Evolutionary conservation across 2,329 filamentous ascomycete genomes (phyloP), one percentile per base, ranked within the genome.

Genomic region (Xylaria sp.): DNA sequence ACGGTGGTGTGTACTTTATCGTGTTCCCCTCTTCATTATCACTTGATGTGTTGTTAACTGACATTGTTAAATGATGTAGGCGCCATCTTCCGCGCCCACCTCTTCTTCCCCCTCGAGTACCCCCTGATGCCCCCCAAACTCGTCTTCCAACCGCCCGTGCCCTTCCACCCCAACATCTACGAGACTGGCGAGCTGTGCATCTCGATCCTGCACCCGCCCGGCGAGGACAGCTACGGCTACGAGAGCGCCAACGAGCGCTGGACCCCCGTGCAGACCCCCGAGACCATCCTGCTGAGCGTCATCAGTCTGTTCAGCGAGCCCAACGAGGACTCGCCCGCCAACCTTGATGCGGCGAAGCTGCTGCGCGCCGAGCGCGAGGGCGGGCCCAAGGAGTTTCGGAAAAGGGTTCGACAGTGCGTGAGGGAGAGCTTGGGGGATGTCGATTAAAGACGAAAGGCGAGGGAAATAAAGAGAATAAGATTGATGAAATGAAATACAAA

Each of bases 161-260:
- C 89, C 2, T 98, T 96, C 86, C 95, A 98, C 82, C 95, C 95
- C 0, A 98, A 98, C 80, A 92, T 99, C 79, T 98, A 98, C 83
- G 84, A 89, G 8, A 90, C 89, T 78, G 96, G 96, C 76, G 89
- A 91, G 73, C 93, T 99, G 67, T 99, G 96, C 86, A 98, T 99
- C 80, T 97, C 93, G 52, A 99, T 99, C 82, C 87, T 99, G 51
- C 96, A 99, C 81, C 93, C 95, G 13, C 95, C 96, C 4, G 94
- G 93, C 82, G 94, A 98, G 78, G 96, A 99, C 79, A 90, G 93
- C 78, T 96, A 92, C 81, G 95, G 95, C 63, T 99, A 99, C 84
- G 96, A 99, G 82, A 88, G 88, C 31, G 94, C 94, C 18, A 87
- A 89, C 37, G 96, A 99, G 86, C 90, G 96, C 69, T 99, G 96